These are phyloP conservation scores for Sugiyamaella lignohabitans DNA, from an alignment of 805 yeast genomes.

Conservation along the genomic window DNA sequence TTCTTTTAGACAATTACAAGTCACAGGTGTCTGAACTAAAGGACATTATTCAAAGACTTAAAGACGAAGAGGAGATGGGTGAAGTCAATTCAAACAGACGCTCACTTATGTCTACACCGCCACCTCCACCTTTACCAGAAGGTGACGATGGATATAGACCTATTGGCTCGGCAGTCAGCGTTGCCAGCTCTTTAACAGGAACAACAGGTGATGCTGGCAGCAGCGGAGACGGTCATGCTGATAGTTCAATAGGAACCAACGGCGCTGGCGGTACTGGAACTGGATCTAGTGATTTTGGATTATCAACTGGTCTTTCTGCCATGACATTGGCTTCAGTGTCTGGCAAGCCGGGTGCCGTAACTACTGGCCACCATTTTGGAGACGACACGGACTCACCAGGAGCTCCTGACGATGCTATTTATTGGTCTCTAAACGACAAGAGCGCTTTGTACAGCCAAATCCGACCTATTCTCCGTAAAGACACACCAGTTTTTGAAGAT, in stretches of 20 bases:
- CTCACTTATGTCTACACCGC: constrained; percentile 4
- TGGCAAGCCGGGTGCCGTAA: neutral
- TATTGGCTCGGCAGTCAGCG: neutral
- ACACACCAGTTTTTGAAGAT: constrained; percentile 20
- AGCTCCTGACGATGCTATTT: constrained; percentile 6
- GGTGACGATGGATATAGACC: neutral
- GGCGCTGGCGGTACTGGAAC: neutral
- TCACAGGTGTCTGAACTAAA: constrained; percentile 62
- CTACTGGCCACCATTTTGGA: no score
- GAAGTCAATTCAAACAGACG: constrained; percentile 5
- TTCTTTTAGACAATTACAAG: constrained; percentile 55
- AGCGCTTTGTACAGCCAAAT: constrained; percentile 22
- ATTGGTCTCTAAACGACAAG: constrained; percentile 11
- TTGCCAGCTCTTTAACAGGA: no score
- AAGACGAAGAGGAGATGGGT: constrained; percentile 32
- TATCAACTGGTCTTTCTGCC: neutral
- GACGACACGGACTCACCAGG: neutral
- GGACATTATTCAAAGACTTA: constrained; percentile 52
- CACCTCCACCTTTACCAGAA: no score
- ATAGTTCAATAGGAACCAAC: neutral
- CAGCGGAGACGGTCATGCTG: neutral
- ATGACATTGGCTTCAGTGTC: neutral
- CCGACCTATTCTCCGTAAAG: constrained; percentile 26
- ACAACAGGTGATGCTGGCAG: no score
- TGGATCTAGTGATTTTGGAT: neutral